phyloP scores from a whole-genome alignment of 108 stramenopile genomes.

The Cyclostephanos tholiformis region DNA sequence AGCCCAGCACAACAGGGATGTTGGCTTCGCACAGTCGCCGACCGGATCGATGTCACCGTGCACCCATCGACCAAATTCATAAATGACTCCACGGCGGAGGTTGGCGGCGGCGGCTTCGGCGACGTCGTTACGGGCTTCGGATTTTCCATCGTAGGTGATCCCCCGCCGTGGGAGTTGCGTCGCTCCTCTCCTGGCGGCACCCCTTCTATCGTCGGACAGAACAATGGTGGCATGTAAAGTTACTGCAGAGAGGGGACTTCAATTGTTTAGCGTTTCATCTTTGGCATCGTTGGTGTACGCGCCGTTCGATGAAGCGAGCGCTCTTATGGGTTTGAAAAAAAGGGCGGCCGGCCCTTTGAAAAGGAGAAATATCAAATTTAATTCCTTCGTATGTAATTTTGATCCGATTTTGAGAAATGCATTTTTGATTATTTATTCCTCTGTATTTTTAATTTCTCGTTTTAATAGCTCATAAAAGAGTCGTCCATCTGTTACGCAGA shows the following conservation, averaged over 20 bases:
- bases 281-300: not conserved
- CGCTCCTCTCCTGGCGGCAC: not conserved
- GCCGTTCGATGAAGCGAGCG: too few relatives aligned
- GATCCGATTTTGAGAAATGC: too few relatives aligned
- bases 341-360: too few relatives aligned
- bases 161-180: not conserved
- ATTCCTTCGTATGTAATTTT: too few relatives aligned
- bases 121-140: not conserved
- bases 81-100: not conserved
- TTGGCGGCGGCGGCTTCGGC: not conserved
- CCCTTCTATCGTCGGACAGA: not conserved
- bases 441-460: too few relatives aligned
- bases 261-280: not conserved
- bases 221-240: not conserved
- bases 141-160: not conserved
- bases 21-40: not conserved
- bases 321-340: not conserved
- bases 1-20: too few relatives aligned
- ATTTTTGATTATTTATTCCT: too few relatives aligned
- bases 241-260: not conserved
- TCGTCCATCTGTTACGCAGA: too few relatives aligned
- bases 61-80: not conserved
- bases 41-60: not conserved
- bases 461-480: too few relatives aligned
- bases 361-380: too few relatives aligned